These are phyloP conservation scores for Globisporangium cylindrosporum DNA, from an alignment of 352 stramenopile species.

Conservation along the genomic window DNA sequence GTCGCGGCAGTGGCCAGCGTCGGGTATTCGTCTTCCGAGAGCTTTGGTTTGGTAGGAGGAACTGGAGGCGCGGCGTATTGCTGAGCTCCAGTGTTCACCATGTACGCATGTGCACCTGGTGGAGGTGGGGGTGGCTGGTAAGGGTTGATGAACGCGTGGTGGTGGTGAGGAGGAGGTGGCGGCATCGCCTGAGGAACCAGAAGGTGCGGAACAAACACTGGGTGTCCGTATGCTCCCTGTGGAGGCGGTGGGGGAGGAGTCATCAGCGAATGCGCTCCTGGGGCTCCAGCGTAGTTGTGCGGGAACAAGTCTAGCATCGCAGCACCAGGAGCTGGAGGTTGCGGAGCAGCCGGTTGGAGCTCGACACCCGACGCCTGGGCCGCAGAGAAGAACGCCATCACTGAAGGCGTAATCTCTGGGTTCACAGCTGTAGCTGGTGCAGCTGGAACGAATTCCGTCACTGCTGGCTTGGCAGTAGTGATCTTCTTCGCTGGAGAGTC, in stretches of 20 bases:
- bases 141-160: slow-evolving; percentile 24
- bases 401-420: slow-evolving; percentile 14
- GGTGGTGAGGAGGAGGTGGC: slow-evolving; percentile 20
- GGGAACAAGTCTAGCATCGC: slow-evolving; percentile 47
- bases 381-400: slow-evolving; percentile 23
- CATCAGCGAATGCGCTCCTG: neutral
- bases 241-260: slow-evolving; percentile 6
- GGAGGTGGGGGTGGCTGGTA: slow-evolving; percentile 13
- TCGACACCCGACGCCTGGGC: slow-evolving; percentile 11
- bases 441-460: neutral
- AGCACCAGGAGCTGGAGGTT: slow-evolving; percentile 10
- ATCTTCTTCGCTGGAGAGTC: neutral
- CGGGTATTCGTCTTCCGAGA: slow-evolving; percentile 26
- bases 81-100: neutral
- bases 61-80: neutral
- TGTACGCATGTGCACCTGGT: neutral
- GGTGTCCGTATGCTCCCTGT: slow-evolving; percentile 3
- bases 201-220: neutral
- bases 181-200: slow-evolving; percentile 9
- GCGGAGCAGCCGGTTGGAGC: slow-evolving; percentile 11
- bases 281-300: slow-evolving; percentile 34
- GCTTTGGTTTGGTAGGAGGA: neutral
- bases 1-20: slow-evolving; percentile 19
- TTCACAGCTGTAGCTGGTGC: neutral
- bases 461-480: neutral